Percentiles rank a stretch among this genome's conserved stretches.
Conservation (phyloP, 2,329 filamentous ascomycete genomes). For the Xylaria digitata region DNA sequence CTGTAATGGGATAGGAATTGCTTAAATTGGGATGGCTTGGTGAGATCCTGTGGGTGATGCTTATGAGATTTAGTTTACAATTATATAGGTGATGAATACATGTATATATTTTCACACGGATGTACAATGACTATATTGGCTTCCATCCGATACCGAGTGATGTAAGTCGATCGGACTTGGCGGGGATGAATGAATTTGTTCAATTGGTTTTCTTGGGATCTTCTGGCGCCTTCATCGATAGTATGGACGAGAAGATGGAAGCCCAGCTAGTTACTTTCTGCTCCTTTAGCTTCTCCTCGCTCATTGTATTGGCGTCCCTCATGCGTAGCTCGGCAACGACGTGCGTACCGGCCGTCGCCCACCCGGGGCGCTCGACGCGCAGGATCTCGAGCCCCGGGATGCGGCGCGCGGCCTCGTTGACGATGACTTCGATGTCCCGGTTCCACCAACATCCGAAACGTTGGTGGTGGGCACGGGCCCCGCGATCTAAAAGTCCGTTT, state of each 20-base stretch:
- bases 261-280: conserved; percentile 28
- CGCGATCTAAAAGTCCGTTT: conserved; percentile 66
- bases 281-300: conserved; percentile 3
- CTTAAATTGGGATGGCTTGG: neutral
- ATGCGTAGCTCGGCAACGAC: conserved; percentile 68
- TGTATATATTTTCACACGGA: neutral
- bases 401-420: conserved; percentile 59
- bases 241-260: conserved; percentile 24
- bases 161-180: neutral
- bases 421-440: conserved; percentile 67
- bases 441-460: conserved; percentile 78
- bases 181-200: neutral
- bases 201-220: conserved; percentile 23
- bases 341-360: conserved; percentile 67
- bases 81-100: neutral
- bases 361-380: conserved; percentile 62
- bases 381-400: conserved; percentile 69
- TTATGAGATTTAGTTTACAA: conserved; percentile 6
- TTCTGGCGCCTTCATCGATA: conserved; percentile 19
- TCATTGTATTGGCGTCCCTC: conserved; percentile 32
- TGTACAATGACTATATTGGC: neutral
- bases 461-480: conserved; percentile 65
- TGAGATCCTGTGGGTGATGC: neutral
- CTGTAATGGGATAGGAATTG: neutral
- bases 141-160: neutral